Percentiles rank a stretch among this genome's conserved stretches.
Conservation (phyloP, 2,329 filamentous ascomycete genomes). For the Trichoderma pleuroti region DNA sequence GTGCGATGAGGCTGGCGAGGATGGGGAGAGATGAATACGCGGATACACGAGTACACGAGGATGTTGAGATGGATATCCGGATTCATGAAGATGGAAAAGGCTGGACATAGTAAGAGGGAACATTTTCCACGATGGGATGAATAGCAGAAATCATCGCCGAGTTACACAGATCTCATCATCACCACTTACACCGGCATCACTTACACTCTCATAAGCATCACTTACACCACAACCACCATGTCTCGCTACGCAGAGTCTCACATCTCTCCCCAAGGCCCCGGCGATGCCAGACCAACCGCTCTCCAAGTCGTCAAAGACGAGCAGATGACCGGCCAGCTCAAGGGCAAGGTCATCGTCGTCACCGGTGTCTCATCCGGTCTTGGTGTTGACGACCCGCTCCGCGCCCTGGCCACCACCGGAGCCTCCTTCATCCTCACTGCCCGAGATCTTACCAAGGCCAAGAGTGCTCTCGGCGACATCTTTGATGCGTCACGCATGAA, state of each 20-base stretch:
- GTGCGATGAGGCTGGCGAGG: neutral
- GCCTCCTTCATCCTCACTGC: constrained; percentile 37
- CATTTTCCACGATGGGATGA: too few relatives aligned
- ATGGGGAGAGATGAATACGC: neutral
- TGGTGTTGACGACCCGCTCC: constrained; percentile 38
- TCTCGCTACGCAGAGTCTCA: constrained; percentile 24
- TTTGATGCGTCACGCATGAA: constrained; percentile 10
- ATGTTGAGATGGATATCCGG: neutral
- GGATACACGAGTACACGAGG: neutral
- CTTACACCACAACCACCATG: neutral
- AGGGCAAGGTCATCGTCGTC: constrained; percentile 36
- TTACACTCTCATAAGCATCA: neutral
- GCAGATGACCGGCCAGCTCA: constrained; percentile 25
- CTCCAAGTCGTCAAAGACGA: constrained; percentile 35
- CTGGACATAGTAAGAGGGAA: neutral
- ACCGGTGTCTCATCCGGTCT: constrained; percentile 39
- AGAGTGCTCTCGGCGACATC: constrained; percentile 27
- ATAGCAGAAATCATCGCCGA: neutral
- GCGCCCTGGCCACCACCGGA: constrained; percentile 36
- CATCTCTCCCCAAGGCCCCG: constrained; percentile 25
- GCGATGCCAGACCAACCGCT: constrained; percentile 33
- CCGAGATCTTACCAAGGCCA: constrained; percentile 34
- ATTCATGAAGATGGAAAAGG: neutral
- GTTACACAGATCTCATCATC: neutral
- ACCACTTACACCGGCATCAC: neutral